Evolutionary conservation across 352 stramenopile genomes (phyloP), one percentile per base, ranked within the genome.

Genomic region (Thraustochytrium striatum): DNA sequence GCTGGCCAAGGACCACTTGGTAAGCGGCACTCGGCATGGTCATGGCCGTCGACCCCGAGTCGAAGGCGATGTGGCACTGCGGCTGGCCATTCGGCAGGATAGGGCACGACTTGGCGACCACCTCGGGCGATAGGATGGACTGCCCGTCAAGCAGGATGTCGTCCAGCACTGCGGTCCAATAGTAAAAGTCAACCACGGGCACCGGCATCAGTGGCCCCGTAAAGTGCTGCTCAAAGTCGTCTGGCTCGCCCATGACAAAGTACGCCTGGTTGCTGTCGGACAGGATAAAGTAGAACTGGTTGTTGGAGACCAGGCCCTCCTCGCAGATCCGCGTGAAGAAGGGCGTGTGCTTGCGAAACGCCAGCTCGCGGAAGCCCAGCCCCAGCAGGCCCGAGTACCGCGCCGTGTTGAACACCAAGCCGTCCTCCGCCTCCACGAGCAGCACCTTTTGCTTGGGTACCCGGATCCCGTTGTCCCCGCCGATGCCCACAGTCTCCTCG

Each of bases 221-320:
- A 25, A 55, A 55, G 38, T 70, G 36, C 25, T 7, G 9, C 13
- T 9, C 36, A 72, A 75, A 72, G 25, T 75, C 50, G 8, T 38
- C 32, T 13, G 65, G 65, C 41, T 75, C 41, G 21, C 65, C 65
- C 21, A 75, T 2, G 8, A 30, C 65, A 75, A 75, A 75, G 21
- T 55, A 75, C 21, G 65, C 32, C 28, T 43, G 13, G 7, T 35
- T 21, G 13, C 41, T 30, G 11, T 38, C 52, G 16, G 16, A 16
- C 21, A 75, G 52, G 30, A 75, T 47, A 25, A 75, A 72, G 65
- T 75, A 72, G 25, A 75, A 75, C 30, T 75, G 65, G 9, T 30
- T 30, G 0, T 75, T 70, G 39, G 43, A 9, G 21, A 75, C 19
- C 28, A 25, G 16, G 41, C 32, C 65, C 30, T 25, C 11, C 21